These are phyloP conservation scores for Backusella australiensis DNA, from an alignment of 192 early-diverging fungal genomes.

Conservation along the genomic window DNA sequence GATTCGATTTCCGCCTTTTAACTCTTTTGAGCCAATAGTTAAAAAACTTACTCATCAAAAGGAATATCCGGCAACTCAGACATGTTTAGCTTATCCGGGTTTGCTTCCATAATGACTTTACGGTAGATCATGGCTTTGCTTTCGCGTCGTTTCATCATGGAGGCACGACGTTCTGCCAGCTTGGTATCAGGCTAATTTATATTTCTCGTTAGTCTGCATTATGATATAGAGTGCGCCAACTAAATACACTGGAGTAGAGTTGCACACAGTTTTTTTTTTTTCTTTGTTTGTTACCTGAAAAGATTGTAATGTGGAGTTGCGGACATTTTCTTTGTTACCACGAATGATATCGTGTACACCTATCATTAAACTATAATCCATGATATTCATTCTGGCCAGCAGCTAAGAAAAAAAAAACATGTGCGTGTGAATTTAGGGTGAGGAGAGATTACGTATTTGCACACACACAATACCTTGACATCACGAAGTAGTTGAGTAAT, in stretches of 20 bases:
- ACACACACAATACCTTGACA: constrained; percentile 58
- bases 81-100: constrained; percentile 57
- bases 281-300: constrained; percentile 51
- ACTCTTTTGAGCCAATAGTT: constrained; percentile 5
- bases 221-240: not conserved
- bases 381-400: constrained; percentile 30
- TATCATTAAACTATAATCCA: constrained; percentile 98
- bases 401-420: constrained; percentile 28
- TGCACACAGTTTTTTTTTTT: not conserved
- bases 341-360: constrained; percentile 90
- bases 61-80: constrained; percentile 58
- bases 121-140: constrained; percentile 53
- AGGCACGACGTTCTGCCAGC: constrained; percentile 42
- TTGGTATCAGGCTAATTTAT: constrained; percentile 28
- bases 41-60: constrained; percentile 32
- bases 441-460: not conserved
- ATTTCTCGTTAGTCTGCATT: not conserved
- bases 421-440: constrained; percentile 27
- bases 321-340: constrained; percentile 88
- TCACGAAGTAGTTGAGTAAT: constrained; percentile 87
- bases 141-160: constrained; percentile 45
- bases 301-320: constrained; percentile 86
- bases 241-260: not conserved
- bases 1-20: not conserved
- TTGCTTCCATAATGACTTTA: constrained; percentile 53